Evolutionary conservation across 1,284 basidiomycete genomes (phyloP).

Genomic region (Trichosporon coremiiforme): DNA sequence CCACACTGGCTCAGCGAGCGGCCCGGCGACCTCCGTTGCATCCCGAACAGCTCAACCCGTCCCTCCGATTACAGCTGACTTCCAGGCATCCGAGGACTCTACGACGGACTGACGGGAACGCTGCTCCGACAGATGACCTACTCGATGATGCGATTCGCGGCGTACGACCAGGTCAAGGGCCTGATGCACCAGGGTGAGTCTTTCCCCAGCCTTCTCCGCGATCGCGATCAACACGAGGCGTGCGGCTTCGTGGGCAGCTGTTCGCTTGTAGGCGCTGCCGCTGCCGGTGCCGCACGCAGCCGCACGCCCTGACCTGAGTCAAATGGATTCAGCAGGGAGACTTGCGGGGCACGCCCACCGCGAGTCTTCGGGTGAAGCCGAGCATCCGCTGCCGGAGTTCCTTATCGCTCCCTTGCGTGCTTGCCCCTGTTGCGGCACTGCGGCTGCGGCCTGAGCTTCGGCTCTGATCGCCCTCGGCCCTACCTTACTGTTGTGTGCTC

Average conservation of each 20-base stretch:
- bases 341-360: background rate
- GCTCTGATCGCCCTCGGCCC: background rate
- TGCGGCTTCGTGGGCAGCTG: background rate
- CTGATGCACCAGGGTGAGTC: constrained; percentile 64
- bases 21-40: background rate
- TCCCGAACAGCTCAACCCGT: background rate
- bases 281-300: background rate
- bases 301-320: constrained; percentile 5
- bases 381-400: background rate
- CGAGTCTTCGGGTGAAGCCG: background rate
- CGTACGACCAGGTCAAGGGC: constrained; percentile 88
- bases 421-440: background rate
- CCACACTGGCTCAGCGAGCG: background rate
- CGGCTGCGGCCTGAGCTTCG: background rate
- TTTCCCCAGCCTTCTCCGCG: background rate
- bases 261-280: background rate
- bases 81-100: constrained; percentile 70
- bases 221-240: background rate
- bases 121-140: constrained; percentile 92
- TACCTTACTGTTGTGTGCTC: too few relatives aligned
- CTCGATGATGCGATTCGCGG: constrained; percentile 88
- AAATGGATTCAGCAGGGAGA: background rate
- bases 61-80: background rate
- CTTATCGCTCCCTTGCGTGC: background rate
- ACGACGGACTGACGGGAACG: constrained; percentile 84